Conservation (phyloP, 2,329 filamentous ascomycete genomes). For the Trichoderma sp. region DNA sequence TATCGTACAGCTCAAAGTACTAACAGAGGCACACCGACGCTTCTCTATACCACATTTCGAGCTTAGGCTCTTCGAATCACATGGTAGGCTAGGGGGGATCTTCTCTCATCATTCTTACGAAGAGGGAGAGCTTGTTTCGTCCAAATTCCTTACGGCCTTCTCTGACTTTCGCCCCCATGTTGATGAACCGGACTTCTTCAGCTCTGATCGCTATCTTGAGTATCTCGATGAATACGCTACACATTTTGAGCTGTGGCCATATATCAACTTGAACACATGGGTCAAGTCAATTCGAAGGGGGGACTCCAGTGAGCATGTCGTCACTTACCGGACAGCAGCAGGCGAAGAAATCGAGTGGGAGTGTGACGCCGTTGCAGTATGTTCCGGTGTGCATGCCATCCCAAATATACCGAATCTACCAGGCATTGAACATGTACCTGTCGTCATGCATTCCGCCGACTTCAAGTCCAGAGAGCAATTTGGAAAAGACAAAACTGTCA, state of each 20-base stretch:
- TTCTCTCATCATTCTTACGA: conserved; percentile 43
- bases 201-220: conserved; percentile 34
- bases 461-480: conserved; percentile 41
- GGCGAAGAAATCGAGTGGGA: conserved; percentile 28
- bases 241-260: conserved; percentile 36
- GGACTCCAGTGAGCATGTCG: conserved; percentile 25
- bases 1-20: conserved; percentile 39
- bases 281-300: conserved; percentile 29
- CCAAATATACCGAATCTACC: conserved; percentile 37
- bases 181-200: conserved; percentile 42
- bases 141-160: conserved; percentile 44
- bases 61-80: conserved; percentile 42
- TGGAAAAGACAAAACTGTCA: conserved; percentile 36
- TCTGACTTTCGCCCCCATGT: conserved; percentile 41
- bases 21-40: conserved; percentile 34
- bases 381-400: conserved; percentile 40
- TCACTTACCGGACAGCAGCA: conserved; percentile 22
- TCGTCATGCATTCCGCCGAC: conserved; percentile 41
- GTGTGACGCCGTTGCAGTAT: conserved; percentile 44
- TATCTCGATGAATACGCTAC: conserved; percentile 41
- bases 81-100: conserved; percentile 41
- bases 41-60: conserved; percentile 37
- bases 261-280: conserved; percentile 34
- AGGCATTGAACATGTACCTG: conserved; percentile 36
- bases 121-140: conserved; percentile 41